Base-by-base conservation (phyloP, 371 early-diverging fungal genomes). In the Chytridium lagenaria region DNA sequence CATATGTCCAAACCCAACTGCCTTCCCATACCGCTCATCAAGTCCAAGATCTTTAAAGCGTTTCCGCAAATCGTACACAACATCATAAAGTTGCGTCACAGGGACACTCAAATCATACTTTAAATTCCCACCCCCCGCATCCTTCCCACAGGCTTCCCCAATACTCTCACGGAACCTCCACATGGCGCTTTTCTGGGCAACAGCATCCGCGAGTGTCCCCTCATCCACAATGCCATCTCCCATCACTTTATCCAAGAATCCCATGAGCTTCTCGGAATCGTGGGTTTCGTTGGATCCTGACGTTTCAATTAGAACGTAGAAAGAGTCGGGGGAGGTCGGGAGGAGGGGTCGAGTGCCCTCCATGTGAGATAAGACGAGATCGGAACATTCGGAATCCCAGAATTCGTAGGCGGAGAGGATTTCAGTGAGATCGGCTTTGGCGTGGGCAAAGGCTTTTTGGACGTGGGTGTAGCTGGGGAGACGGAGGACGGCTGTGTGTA, bases 391-490 rank as follows among this genome's bases (percentile, higher is more conserved):
- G 26, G 78, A 74, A 77, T 98, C 99, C 92, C 94, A 97, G 75
- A 97, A 98, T 82, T 98, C 99, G 75, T 94, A 98, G 0, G 99
- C 97, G 81, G 95, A 95, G n/a, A 98, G 81, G 55, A 97, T 92
- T 82, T 98, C 98, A 51, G 90, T 90, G 40, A 98, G 86, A n/a
- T 93, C 88, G 26, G 81, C 74, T 38, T 92, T 90, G 23, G 98
- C 92, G 50, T 82, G 83, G 72, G 80, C 49, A 77, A 95, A 97
- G n/a, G 90, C 89, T 26, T 88, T 83, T 78, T 92, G 91, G 19
- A 97, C 95, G 74, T 87, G 83, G 72, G 90, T 88, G 76, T 90
- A 97, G 2, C 84, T 84, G 31, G 87, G 77, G 38, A 95, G 80
- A 30, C 93, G 95, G 26, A 96, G 83, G 39, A 95, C 80, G 2